A percentile compares a stretch with the other conserved stretches of the same genome.
Conservation (phyloP, 768 basidiomycete species). For the Auriscalpium orientale region DNA sequence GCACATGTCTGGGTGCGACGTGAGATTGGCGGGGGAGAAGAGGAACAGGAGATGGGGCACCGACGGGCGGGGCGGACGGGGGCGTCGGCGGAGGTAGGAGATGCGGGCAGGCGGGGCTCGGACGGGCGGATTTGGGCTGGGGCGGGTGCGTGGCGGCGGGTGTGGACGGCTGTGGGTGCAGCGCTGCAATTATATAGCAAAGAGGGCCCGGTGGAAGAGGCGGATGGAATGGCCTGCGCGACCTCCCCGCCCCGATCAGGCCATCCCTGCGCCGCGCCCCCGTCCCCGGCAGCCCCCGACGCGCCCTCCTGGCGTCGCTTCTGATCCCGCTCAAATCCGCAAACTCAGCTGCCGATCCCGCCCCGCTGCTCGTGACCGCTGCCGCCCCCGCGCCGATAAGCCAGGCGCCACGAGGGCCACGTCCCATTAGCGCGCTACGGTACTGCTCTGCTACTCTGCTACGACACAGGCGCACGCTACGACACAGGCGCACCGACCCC, state of each 20-base stretch:
- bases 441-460: no score
- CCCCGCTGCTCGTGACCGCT: no score
- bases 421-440: no score
- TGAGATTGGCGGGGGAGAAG: conserved; percentile 2
- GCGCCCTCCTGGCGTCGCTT: no score
- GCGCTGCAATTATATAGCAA: background rate
- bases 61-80: background rate
- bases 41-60: background rate
- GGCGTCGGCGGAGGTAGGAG: conserved; percentile 14
- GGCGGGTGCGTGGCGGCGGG: conserved; percentile 7
- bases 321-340: no score
- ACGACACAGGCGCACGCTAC: background rate
- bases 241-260: background rate
- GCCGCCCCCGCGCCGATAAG: no score
- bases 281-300: background rate
- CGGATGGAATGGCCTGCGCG: background rate
- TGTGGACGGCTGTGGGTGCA: background rate
- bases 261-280: background rate
- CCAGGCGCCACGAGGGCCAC: no score
- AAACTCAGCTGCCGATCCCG: no score
- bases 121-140: background rate
- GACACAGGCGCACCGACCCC: background rate
- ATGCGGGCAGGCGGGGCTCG: background rate
- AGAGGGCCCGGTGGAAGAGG: background rate
- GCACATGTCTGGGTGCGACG: conserved; percentile 42